Evolutionary conservation across 148 eudicot species (phyloP).

Genomic region (Arctostaphylos glauca): DNA sequence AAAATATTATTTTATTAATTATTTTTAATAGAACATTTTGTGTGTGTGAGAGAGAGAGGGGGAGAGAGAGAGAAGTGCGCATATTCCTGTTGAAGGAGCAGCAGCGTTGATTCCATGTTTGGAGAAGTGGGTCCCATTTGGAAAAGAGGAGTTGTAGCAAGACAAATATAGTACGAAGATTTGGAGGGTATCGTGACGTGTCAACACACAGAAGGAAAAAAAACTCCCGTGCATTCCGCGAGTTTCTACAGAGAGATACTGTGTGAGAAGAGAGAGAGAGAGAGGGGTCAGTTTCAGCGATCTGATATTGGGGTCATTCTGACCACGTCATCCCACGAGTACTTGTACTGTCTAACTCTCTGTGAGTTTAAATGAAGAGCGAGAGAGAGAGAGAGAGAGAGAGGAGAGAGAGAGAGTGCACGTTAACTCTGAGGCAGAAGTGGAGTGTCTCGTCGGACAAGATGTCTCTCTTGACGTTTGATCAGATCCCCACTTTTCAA

Average conservation of each 20-base stretch:
- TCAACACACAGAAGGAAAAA: neutral
- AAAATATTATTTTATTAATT: too few species aligned
- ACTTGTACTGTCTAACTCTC: neutral
- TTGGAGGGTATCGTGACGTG: neutral
- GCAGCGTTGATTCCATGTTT: neutral
- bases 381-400: neutral
- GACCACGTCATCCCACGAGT: neutral
- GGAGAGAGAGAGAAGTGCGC: too few species aligned
- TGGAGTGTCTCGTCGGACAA: conserved; percentile 15
- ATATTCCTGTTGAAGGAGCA: neutral
- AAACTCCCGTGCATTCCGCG: conserved; percentile 26
- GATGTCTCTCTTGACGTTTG: conserved; percentile 22
- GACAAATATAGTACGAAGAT: neutral
- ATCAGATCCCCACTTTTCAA: neutral
- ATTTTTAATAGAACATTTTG: too few species aligned
- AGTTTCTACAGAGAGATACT: conserved; percentile 1
- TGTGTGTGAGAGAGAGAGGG: too few species aligned
- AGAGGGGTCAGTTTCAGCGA: neutral
- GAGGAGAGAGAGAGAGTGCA: neutral
- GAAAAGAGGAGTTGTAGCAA: neutral
- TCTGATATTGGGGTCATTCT: neutral
- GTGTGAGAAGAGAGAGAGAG: neutral
- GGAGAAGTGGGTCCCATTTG: neutral
- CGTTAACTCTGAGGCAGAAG: too few species aligned
- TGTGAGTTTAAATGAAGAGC: neutral